These are phyloP conservation scores for Escovopsis sp. DNA, from an alignment of 2,329 filamentous ascomycete genomes.

Conservation along the genomic window DNA sequence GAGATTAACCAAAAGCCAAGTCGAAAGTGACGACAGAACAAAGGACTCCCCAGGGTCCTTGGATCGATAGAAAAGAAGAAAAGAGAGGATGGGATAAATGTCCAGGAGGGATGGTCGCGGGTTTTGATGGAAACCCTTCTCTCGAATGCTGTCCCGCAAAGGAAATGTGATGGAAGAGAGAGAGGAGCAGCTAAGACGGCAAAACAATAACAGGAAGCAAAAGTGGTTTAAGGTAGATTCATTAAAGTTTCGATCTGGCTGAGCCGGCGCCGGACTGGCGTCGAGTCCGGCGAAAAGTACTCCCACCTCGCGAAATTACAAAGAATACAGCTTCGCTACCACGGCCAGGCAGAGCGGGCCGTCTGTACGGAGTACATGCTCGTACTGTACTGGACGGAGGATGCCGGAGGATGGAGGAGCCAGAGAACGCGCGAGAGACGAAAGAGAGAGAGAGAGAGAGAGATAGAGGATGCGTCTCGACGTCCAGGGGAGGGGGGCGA, in stretches of 20 bases:
- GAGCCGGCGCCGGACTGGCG: constrained; percentile 5
- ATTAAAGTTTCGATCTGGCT: constrained; percentile 6
- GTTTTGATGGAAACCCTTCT: background rate
- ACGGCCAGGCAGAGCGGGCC: constrained; percentile 1
- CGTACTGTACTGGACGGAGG: too few species aligned
- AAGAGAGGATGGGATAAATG: background rate
- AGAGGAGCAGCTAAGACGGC: background rate
- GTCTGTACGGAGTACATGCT: background rate
- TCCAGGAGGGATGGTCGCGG: background rate
- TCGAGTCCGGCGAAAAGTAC: constrained; percentile 1
- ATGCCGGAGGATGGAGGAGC: too few species aligned
- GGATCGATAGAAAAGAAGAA: background rate
- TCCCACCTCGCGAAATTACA: background rate
- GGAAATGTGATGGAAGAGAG: background rate
- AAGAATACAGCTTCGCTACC: background rate
- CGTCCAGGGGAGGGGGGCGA: too few species aligned
- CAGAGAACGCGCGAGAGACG: too few species aligned
- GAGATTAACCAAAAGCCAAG: background rate
- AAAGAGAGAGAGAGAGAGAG: too few species aligned
- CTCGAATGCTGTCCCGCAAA: background rate
- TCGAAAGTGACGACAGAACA: too few species aligned
- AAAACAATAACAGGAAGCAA: background rate
- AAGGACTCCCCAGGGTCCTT: background rate
- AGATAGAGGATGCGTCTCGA: too few species aligned
- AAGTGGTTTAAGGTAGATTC: constrained; percentile 2